Percentiles rank a stretch among this genome's conserved stretches.
Evolutionary conservation across 306 rosid species (phyloP).

Genomic region (Canavalia gladiata): DNA sequence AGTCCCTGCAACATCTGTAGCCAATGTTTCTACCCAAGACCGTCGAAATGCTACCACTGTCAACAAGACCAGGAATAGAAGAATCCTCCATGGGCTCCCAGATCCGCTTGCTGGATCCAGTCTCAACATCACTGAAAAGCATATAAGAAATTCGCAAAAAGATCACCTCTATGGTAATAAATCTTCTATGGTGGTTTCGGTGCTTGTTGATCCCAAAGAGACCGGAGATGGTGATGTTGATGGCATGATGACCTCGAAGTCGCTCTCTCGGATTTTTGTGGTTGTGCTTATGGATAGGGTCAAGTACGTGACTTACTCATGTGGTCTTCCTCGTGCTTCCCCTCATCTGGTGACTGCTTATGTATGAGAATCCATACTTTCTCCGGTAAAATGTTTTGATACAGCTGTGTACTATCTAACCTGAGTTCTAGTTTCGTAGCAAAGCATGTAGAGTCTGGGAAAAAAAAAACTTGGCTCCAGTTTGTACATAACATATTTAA

Average conservation of each 20-base stretch:
- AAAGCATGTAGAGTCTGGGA: conserved; percentile 41
- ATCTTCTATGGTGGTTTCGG: conserved; percentile 91
- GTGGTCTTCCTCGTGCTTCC: conserved; percentile 79
- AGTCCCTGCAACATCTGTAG: conserved; percentile 80
- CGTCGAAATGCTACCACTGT: conserved; percentile 56
- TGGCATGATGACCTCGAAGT: conserved; percentile 77
- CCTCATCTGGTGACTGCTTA: conserved; percentile 75
- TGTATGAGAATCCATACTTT: conserved; percentile 40
- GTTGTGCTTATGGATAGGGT: conserved; percentile 87
- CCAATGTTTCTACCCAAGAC: conserved; percentile 56
- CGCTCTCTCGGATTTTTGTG: conserved; percentile 82
- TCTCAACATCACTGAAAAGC: conserved; percentile 70
- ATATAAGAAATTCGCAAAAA: conserved; percentile 53
- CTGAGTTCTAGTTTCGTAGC: conserved; percentile 53
- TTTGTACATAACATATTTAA: conserved; percentile 54
- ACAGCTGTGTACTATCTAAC: conserved; percentile 44
- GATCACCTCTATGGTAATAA: conserved; percentile 67
- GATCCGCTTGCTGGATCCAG: conserved; percentile 62
- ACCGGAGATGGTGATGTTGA: conserved; percentile 71
- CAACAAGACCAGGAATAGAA: conserved; percentile 72
- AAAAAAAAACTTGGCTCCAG: conserved; percentile 42
- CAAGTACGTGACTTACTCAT: conserved; percentile 93
- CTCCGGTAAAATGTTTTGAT: conserved; percentile 30
- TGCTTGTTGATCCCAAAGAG: conserved; percentile 95
- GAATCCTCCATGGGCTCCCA: conserved; percentile 76